These are phyloP conservation scores for Elsinoe fawcettii DNA, from an alignment of 2,329 filamentous ascomycete genomes.

Conservation along the genomic window DNA sequence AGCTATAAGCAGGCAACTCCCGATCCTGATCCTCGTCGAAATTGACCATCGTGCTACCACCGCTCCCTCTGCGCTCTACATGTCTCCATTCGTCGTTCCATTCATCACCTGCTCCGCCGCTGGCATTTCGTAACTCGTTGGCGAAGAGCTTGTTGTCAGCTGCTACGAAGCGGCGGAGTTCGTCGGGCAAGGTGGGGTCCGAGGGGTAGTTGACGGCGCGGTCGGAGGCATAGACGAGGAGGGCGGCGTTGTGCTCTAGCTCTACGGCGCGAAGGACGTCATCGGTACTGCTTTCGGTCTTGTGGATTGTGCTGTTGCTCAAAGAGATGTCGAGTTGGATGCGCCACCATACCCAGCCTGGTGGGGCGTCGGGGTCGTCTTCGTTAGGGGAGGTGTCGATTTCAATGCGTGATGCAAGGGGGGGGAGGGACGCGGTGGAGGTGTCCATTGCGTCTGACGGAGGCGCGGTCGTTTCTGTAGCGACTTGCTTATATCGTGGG, in stretches of 20 bases:
- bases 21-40: slow-evolving; percentile 14
- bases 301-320: slow-evolving; percentile 31
- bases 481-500: slow-evolving; percentile 22
- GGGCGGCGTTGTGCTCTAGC: slow-evolving; percentile 45
- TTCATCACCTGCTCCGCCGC: not conserved
- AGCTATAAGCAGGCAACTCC: slow-evolving; percentile 8
- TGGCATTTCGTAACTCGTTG: slow-evolving; percentile 18
- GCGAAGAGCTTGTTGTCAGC: slow-evolving; percentile 20
- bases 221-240: slow-evolving; percentile 54
- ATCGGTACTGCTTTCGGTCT: slow-evolving; percentile 32
- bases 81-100: slow-evolving; percentile 16
- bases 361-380: slow-evolving; percentile 27
- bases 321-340: slow-evolving; percentile 43
- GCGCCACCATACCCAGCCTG: slow-evolving; percentile 48
- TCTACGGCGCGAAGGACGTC: slow-evolving; percentile 46
- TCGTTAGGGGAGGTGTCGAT: slow-evolving; percentile 1
- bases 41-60: slow-evolving; percentile 18
- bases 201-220: slow-evolving; percentile 22
- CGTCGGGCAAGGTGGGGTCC: slow-evolving; percentile 10
- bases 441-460: slow-evolving; percentile 20
- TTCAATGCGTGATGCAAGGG: slow-evolving; percentile 21
- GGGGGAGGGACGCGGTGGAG: slow-evolving; percentile 21
- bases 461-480: not conserved
- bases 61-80: slow-evolving; percentile 15
- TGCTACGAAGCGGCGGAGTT: slow-evolving; percentile 16